Percentiles rank a stretch among this genome's conserved stretches.
These are phyloP conservation scores for Hyaloperonospora brassicae DNA, from an alignment of 352 stramenopile genomes.

Conservation along the genomic window DNA sequence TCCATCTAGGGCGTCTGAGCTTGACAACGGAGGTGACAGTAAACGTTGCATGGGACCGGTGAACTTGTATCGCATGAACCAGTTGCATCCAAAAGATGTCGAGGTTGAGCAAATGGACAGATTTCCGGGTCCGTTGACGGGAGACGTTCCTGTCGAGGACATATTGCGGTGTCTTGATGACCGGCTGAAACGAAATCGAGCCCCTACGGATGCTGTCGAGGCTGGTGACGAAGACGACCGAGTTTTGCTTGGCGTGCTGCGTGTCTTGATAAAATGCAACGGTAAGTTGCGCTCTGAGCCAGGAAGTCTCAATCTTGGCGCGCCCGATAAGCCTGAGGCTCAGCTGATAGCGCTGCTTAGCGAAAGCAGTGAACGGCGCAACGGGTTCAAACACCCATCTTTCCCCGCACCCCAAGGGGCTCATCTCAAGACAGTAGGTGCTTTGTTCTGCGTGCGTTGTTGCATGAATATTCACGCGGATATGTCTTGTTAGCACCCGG, in stretches of 20 bases:
- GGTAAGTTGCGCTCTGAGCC: conserved; percentile 55
- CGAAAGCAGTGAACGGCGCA: conserved; percentile 60
- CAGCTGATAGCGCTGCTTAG: conserved; percentile 58
- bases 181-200: conserved; percentile 35
- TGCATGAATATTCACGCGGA: conserved; percentile 1
- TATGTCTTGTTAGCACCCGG: conserved; percentile 36
- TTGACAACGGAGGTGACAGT: conserved; percentile 41
- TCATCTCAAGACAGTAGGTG: conserved; percentile 33
- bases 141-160: conserved; percentile 47
- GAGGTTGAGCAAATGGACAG: conserved; percentile 59
- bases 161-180: conserved; percentile 66
- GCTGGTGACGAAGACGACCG: conserved; percentile 55
- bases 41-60: conserved; percentile 78
- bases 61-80: conserved; percentile 70
- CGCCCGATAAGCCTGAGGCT: conserved; percentile 54
- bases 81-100: conserved; percentile 64
- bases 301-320: conserved; percentile 29
- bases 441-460: background rate
- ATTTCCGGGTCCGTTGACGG: conserved; percentile 71
- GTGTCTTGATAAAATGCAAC: conserved; percentile 74
- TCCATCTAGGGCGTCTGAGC: conserved; percentile 35
- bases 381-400: conserved; percentile 32
- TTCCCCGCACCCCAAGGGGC: conserved; percentile 43
- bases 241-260: conserved; percentile 58
- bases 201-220: conserved; percentile 8